Evolutionary conservation across 768 basidiomycete species (phyloP), one percentile per base, ranked within the genome.

Genomic region (Lactarius evosmus): DNA sequence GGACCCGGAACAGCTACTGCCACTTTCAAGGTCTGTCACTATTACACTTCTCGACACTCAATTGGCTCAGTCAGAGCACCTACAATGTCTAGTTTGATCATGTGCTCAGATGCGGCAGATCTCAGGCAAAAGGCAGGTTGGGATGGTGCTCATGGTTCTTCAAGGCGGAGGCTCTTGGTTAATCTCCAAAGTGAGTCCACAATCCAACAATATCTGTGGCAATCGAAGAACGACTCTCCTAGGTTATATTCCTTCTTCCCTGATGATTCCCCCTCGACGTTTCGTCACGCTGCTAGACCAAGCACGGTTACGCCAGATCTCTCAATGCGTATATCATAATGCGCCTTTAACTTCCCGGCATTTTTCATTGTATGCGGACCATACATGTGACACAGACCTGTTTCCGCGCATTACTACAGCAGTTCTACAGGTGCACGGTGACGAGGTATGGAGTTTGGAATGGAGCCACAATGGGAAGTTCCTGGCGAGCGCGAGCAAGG

Each of bases 381-480:
- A 96, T 72, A 77, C 83, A 58, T 97, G 95, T 76, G 83, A 86
- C 66, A 83, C 87, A 71, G 82, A 84, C 30, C 83, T 83, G 44
- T 98, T 99, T 76, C 97, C 97, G 7, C 83, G 84, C 51, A 79
- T 88, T 29, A 95, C 91, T 14, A 95, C 93, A 3, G 88, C 89
- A 29, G 87, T 95, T 57, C 78, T 98, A 63, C 83, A 87, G 51
- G 91, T 88, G 33, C 96, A 98, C 74, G 82, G 80, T 12, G 93
- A 98, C 72, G 94, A 99, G 73, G 95, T 99, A 49, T 98, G 96
- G 95, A 87, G 90, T 72, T 75, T 98, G 63, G 89, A 89, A 72
- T 99, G 95, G 95, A 96, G 94, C 75, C 92, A 91, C 69, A 87
- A 88, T 72, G 97, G 97, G 2, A 75, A 76, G 55, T 87, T 82